A percentile compares a stretch with the other conserved stretches of the same genome.
Evolutionary conservation across 2,329 filamentous ascomycete species (phyloP).

Genomic region (Penicillium sp.): DNA sequence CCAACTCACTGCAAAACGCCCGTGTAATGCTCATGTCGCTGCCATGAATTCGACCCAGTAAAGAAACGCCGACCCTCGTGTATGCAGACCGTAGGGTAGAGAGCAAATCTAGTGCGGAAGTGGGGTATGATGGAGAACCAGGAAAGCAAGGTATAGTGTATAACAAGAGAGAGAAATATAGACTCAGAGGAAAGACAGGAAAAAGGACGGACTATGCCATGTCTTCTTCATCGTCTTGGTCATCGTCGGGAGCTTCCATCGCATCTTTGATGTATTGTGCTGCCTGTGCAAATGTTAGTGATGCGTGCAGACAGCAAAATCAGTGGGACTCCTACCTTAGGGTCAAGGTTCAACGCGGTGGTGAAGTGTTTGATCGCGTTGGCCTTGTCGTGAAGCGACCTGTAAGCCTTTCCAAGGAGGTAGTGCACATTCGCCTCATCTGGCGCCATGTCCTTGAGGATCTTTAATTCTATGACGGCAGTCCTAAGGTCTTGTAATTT

Average conservation of each 20-base stretch:
- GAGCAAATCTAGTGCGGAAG: constrained; percentile 10
- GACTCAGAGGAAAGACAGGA: constrained; percentile 16
- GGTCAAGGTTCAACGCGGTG: constrained; percentile 91
- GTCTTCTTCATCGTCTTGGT: constrained; percentile 65
- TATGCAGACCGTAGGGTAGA: constrained; percentile 18
- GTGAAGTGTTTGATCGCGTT: constrained; percentile 93
- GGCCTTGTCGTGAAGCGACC: constrained; percentile 63
- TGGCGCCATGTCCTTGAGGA: constrained; percentile 88
- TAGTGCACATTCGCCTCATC: constrained; percentile 98
- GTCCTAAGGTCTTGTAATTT: constrained; percentile 71
- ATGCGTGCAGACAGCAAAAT: background rate
- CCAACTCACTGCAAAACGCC: constrained; percentile 33
- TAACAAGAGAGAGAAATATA: constrained; percentile 9
- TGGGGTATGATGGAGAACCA: background rate
- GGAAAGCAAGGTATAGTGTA: constrained; percentile 1
- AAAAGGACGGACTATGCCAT: constrained; percentile 44
- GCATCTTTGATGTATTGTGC: constrained; percentile 94
- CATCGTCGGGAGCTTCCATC: constrained; percentile 84
- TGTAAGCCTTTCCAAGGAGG: constrained; percentile 73
- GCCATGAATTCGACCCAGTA: constrained; percentile 24
- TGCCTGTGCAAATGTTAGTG: constrained; percentile 61
- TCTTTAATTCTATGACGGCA: constrained; percentile 80
- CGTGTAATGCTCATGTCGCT: constrained; percentile 31
- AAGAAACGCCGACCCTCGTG: constrained; percentile 28
- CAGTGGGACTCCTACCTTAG: constrained; percentile 70